Conservation (phyloP, 257 asterid genomes). For the Thymus quinquecostatus region DNA sequence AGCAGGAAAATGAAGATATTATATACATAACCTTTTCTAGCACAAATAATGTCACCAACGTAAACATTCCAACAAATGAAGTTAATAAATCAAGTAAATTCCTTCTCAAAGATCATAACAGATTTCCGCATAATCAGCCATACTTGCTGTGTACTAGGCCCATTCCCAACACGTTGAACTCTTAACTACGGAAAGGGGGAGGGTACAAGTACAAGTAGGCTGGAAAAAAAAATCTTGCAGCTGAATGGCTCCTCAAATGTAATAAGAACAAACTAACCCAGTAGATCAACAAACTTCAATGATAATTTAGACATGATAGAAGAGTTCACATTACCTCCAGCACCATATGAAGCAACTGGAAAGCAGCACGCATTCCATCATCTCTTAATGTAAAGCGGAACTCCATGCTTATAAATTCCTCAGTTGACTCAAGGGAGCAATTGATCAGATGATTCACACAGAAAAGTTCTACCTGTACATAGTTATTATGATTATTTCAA, state of each 20-base stretch:
- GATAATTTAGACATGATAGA: slow-evolving; percentile 18
- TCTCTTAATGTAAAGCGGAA: slow-evolving; percentile 95
- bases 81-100: slow-evolving; percentile 11
- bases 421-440: slow-evolving; percentile 99
- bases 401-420: slow-evolving; percentile 98
- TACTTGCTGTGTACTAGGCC: background rate
- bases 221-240: slow-evolving; percentile 4
- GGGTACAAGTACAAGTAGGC: background rate
- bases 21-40: background rate
- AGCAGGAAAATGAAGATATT: background rate
- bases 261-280: slow-evolving; percentile 6
- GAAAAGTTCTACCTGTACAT: slow-evolving; percentile 91
- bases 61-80: slow-evolving; percentile 14
- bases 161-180: slow-evolving; percentile 12
- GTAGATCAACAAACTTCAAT: slow-evolving; percentile 22
- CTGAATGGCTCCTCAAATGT: slow-evolving; percentile 19
- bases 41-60: slow-evolving; percentile 1
- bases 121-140: slow-evolving; percentile 17
- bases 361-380: slow-evolving; percentile 98
- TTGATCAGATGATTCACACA: slow-evolving; percentile 96
- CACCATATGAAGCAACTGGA: slow-evolving; percentile 99
- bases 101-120: background rate
- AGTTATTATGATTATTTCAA: slow-evolving; percentile 28
- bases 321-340: slow-evolving; percentile 72
- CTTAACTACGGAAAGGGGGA: slow-evolving; percentile 10